Conservation (phyloP, 768 basidiomycete genomes). For the Phanerochaete carnosa region DNA sequence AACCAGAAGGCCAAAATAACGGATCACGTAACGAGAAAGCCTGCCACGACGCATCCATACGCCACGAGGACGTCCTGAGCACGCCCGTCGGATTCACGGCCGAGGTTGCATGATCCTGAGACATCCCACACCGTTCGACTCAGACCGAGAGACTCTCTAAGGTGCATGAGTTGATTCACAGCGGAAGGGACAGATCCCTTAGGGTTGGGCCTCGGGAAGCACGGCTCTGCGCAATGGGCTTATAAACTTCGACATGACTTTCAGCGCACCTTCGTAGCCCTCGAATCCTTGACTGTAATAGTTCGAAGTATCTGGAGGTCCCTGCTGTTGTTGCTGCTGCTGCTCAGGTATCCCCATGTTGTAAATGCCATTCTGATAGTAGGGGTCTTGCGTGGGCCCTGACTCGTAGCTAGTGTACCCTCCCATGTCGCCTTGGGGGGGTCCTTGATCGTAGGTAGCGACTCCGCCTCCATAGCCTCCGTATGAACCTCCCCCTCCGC, state of each 20-base stretch:
- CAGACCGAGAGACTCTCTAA: conserved; percentile 15
- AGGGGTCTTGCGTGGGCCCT: conserved; percentile 50
- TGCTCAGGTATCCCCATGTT: conserved; percentile 49
- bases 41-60: neutral
- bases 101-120: neutral
- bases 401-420: conserved; percentile 71
- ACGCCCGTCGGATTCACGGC: neutral
- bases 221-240: conserved; percentile 4
- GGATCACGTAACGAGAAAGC: neutral
- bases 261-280: conserved; percentile 83
- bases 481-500: conserved; percentile 37
- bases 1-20: neutral
- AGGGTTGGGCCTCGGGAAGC: conserved; percentile 10
- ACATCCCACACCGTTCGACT: conserved; percentile 9
- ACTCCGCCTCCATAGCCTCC: conserved; percentile 47
- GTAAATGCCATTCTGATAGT: conserved; percentile 70
- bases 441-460: conserved; percentile 62
- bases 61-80: neutral
- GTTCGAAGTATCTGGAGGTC: conserved; percentile 41
- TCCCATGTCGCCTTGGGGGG: conserved; percentile 58
- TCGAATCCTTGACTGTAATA: conserved; percentile 60
- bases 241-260: conserved; percentile 55
- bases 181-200: neutral
- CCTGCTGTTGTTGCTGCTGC: conserved; percentile 29
- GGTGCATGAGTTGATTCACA: conserved; percentile 7